Evolutionary conservation across 1,284 basidiomycete genomes (phyloP).

Genomic region (Puccinia sorghi): DNA sequence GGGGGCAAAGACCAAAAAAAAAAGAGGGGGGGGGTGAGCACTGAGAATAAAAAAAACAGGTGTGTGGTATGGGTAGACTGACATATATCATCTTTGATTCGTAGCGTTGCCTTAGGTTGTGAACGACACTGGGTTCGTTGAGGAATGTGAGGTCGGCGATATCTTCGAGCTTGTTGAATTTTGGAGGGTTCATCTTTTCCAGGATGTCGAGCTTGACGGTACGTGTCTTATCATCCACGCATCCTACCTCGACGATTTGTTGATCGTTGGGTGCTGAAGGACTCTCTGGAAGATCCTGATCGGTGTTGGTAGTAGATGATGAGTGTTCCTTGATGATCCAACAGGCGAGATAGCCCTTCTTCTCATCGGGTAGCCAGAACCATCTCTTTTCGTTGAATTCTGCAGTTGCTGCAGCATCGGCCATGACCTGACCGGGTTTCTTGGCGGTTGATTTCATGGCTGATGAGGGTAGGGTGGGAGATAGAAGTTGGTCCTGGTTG

Average conservation of each 20-base stretch:
- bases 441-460: conserved; percentile 49
- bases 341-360: conserved; percentile 83
- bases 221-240: conserved; percentile 45
- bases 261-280: conserved; percentile 65
- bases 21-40: background rate
- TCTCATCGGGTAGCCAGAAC: conserved; percentile 90
- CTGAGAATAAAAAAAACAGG: background rate
- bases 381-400: conserved; percentile 97
- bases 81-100: conserved; percentile 93
- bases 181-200: conserved; percentile 76
- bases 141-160: conserved; percentile 97
- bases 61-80: conserved; percentile 59
- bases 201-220: conserved; percentile 50
- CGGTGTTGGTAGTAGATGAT: conserved; percentile 26
- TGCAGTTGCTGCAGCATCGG: conserved; percentile 76
- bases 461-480: conserved; percentile 35
- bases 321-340: conserved; percentile 75
- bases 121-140: conserved; percentile 97
- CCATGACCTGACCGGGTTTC: conserved; percentile 52
- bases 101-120: conserved; percentile 89
- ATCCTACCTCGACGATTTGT: conserved; percentile 70
- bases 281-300: conserved; percentile 63
- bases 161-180: conserved; percentile 96
- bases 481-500: conserved; percentile 20
- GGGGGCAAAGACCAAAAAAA: background rate